These are phyloP conservation scores for Pseudogymnoascus pannorum DNA, from an alignment of 2,329 filamentous ascomycete genomes.

Conservation along the genomic window DNA sequence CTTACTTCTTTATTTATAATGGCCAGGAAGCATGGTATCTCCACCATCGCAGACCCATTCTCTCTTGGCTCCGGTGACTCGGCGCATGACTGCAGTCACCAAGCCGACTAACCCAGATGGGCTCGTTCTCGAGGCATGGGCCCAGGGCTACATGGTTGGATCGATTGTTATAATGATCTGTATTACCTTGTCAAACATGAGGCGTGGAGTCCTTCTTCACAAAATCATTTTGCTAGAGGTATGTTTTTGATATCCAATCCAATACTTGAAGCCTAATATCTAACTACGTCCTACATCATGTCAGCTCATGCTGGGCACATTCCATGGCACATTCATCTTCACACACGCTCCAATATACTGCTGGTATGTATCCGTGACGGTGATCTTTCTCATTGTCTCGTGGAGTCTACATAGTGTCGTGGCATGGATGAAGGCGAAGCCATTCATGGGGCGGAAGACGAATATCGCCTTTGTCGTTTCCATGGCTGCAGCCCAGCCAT, in stretches of 20 bases:
- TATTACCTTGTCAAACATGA: constrained; percentile 44
- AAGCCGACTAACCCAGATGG: constrained; percentile 26
- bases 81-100: constrained; percentile 5
- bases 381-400: constrained; percentile 54
- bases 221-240: constrained; percentile 45
- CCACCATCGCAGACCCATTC: too few species aligned
- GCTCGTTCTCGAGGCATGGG: constrained; percentile 35
- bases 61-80: constrained; percentile 19
- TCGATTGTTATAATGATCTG: constrained; percentile 41
- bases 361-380: constrained; percentile 56
- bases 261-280: background rate
- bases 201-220: constrained; percentile 38
- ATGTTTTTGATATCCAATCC: constrained; percentile 8
- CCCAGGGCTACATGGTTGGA: constrained; percentile 42
- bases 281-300: background rate
- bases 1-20: too few species aligned
- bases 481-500: background rate
- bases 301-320: constrained; percentile 47
- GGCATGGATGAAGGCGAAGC: too few species aligned
- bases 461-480: background rate
- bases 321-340: constrained; percentile 54
- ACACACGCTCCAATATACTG: constrained; percentile 47
- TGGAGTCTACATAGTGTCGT: too few species aligned
- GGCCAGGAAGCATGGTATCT: too few species aligned
- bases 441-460: background rate